phyloP scores from a whole-genome alignment of 1,139 yeast genomes.

The Hansenula anomala region DNA sequence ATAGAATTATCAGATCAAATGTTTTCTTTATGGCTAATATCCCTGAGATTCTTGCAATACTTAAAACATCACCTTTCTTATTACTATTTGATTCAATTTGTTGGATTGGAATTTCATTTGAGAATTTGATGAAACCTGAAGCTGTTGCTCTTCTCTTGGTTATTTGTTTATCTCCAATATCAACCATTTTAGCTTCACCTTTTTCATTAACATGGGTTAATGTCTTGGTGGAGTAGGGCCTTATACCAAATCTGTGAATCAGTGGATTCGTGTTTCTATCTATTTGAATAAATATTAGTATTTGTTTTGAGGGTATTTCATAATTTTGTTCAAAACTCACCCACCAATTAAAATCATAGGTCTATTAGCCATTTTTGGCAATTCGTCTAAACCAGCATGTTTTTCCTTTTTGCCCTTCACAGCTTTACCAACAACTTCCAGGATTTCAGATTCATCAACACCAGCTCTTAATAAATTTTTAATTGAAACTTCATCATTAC shows the following conservation, averaged over 20 bases:
- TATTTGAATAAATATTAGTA: too few relatives aligned
- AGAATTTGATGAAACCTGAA: constrained; percentile 33
- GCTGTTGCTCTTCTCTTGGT: constrained; percentile 40
- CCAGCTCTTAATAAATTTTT: constrained; percentile 35
- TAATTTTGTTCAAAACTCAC: constrained; percentile 24
- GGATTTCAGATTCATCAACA: constrained; percentile 26
- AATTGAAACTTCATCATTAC: constrained; percentile 43
- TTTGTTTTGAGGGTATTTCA: too few relatives aligned
- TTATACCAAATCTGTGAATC: neutral
- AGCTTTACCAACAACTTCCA: constrained; percentile 36
- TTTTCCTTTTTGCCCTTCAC: constrained; percentile 39
- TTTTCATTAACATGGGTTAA: constrained; percentile 36
- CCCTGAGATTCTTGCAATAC: constrained; percentile 43
- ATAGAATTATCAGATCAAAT: constrained; percentile 39
- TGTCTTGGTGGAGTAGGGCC: constrained; percentile 10
- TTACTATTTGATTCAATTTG: constrained; percentile 30
- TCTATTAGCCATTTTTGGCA: constrained; percentile 40
- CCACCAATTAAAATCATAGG: constrained; percentile 55
- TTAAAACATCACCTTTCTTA: constrained; percentile 47
- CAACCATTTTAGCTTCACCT: constrained; percentile 48
- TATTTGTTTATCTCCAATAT: constrained; percentile 30
- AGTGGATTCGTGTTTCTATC: too few relatives aligned
- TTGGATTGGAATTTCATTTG: constrained; percentile 24
- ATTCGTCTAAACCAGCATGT: constrained; percentile 44
- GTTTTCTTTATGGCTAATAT: constrained; percentile 46